Percentiles rank a stretch among this genome's conserved stretches.
These are phyloP conservation scores for Populus simonii DNA, from an alignment of 345 rosid species.

Conservation along the genomic window DNA sequence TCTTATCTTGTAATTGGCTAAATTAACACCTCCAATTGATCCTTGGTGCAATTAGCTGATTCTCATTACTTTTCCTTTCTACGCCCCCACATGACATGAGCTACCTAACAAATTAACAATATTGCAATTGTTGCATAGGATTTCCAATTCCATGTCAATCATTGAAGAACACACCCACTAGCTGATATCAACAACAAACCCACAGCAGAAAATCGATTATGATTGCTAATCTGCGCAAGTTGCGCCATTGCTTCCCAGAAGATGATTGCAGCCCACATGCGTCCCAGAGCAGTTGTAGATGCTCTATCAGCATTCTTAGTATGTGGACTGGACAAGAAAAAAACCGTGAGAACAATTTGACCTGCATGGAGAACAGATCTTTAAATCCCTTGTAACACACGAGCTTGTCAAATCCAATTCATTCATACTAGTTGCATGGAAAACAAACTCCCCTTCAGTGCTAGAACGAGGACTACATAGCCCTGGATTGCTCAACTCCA, in stretches of 20 bases:
- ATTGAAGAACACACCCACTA: slow-evolving; percentile 56
- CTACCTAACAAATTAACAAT: too few relatives aligned
- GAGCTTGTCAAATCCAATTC: slow-evolving; percentile 75
- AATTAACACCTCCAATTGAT: too few relatives aligned
- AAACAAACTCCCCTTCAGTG: slow-evolving; percentile 50
- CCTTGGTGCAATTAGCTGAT: too few relatives aligned
- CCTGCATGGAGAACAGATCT: slow-evolving; percentile 72
- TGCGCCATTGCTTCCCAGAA: slow-evolving; percentile 46
- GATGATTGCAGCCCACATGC: slow-evolving; percentile 52
- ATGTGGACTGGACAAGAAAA: slow-evolving; percentile 74
- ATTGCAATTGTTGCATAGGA: slow-evolving; percentile 46
- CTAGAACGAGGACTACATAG: slow-evolving; percentile 59
- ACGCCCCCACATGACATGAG: too few relatives aligned
- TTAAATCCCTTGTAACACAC: slow-evolving; percentile 63
- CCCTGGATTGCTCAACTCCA: slow-evolving; percentile 88
- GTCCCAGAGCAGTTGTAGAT: slow-evolving; percentile 73
- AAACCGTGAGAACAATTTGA: slow-evolving; percentile 63
- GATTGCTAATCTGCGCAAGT: slow-evolving; percentile 35
- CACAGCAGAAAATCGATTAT: slow-evolving; percentile 45
- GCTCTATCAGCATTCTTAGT: slow-evolving; percentile 59
- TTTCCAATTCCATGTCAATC: slow-evolving; percentile 67
- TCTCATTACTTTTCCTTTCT: too few relatives aligned
- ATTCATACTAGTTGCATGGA: slow-evolving; percentile 75
- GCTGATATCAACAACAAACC: slow-evolving; percentile 44
- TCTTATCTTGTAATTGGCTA: too few relatives aligned